These are phyloP conservation scores for Cercospora beticola DNA, from an alignment of 2,329 filamentous ascomycete species.

Conservation along the genomic window DNA sequence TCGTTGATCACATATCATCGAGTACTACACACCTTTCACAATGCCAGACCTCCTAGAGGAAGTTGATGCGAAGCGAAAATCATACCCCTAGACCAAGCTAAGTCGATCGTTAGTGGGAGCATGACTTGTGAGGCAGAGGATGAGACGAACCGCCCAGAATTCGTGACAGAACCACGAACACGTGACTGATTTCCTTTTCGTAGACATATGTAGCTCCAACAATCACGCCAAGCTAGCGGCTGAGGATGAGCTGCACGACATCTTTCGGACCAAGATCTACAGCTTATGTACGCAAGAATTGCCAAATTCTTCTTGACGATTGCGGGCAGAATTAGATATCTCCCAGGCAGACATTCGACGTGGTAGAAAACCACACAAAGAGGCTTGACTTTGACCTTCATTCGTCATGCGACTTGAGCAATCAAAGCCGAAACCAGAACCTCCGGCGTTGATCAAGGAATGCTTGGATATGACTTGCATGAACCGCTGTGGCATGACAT, in stretches of 20 bases:
- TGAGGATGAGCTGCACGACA: too few relatives aligned
- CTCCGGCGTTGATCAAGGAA: not conserved
- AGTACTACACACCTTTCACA: conserved; percentile 5
- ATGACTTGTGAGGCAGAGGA: not conserved
- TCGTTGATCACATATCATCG: not conserved
- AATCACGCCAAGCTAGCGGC: not conserved
- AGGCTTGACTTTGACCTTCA: not conserved
- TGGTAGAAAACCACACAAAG: not conserved
- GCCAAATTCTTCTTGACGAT: not conserved
- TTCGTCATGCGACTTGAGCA: not conserved
- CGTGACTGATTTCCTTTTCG: not conserved
- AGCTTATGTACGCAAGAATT: not conserved
- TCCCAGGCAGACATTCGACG: not conserved
- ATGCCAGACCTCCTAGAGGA: not conserved
- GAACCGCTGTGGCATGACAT: not conserved
- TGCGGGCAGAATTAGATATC: not conserved
- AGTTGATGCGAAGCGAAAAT: conserved; percentile 14
- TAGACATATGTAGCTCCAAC: not conserved
- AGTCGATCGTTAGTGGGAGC: not conserved
- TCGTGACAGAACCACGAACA: not conserved
- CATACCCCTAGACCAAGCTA: conserved; percentile 16
- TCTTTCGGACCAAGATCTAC: not conserved
- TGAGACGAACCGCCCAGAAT: not conserved
- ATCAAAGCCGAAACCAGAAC: not conserved
- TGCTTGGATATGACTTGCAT: not conserved